phyloP scores from a whole-genome alignment of 2,329 filamentous ascomycete species.

The Penicillium sp. region DNA sequence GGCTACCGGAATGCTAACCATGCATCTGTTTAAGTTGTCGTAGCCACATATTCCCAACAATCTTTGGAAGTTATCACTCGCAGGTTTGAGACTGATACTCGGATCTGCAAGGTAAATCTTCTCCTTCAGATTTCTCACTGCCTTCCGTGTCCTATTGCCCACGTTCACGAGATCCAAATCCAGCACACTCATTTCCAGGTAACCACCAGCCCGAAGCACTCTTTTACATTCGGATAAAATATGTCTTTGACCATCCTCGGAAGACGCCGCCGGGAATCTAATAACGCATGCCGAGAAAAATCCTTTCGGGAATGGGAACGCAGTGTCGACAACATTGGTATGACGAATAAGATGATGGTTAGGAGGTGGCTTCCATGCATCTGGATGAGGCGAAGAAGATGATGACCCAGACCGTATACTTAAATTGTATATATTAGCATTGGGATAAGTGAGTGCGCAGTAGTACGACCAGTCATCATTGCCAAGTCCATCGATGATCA shows the following conservation, averaged over 20 bases:
- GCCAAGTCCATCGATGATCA: slow-evolving; percentile 49
- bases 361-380: slow-evolving; percentile 39
- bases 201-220: slow-evolving; percentile 47
- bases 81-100: slow-evolving; percentile 43
- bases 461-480: slow-evolving; percentile 53
- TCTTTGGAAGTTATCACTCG: slow-evolving; percentile 46
- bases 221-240: slow-evolving; percentile 48
- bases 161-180: slow-evolving; percentile 51
- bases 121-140: slow-evolving; percentile 44
- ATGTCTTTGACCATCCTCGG: slow-evolving; percentile 41
- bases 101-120: slow-evolving; percentile 40
- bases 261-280: slow-evolving; percentile 44
- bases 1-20: slow-evolving; percentile 47
- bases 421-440: slow-evolving; percentile 44
- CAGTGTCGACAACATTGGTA: slow-evolving; percentile 31
- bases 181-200: slow-evolving; percentile 46
- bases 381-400: slow-evolving; percentile 32
- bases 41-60: slow-evolving; percentile 44
- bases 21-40: slow-evolving; percentile 47
- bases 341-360: slow-evolving; percentile 44
- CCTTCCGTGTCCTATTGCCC: slow-evolving; percentile 44
- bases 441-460: slow-evolving; percentile 47
- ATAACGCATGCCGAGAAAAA: slow-evolving; percentile 46
- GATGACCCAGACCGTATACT: slow-evolving; percentile 32
- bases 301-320: slow-evolving; percentile 45